phyloP scores from a whole-genome alignment of 805 yeast species.

The Candida awuae region DNA sequence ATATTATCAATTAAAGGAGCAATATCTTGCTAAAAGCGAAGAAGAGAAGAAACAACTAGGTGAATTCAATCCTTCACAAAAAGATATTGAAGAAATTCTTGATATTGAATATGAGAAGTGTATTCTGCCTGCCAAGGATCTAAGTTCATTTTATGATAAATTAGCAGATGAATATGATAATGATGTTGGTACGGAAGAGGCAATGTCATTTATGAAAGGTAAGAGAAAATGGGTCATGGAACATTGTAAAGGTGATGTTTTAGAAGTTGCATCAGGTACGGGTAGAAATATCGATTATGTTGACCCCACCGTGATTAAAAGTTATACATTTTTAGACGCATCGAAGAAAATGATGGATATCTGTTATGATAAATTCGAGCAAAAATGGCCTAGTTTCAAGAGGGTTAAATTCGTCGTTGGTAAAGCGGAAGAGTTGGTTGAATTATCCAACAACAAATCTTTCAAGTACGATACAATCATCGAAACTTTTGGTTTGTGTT shows the following conservation, averaged over 20 bases:
- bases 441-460: constrained; percentile 32
- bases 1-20: constrained; percentile 45
- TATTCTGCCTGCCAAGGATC: constrained; percentile 67
- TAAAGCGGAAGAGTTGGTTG: constrained; percentile 71
- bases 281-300: constrained; percentile 84
- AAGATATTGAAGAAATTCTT: constrained; percentile 25
- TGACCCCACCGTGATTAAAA: constrained; percentile 48
- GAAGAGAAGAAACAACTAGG: constrained; percentile 17
- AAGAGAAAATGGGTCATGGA: constrained; percentile 75
- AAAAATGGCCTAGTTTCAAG: constrained; percentile 54
- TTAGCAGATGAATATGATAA: constrained; percentile 77
- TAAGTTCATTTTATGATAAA: constrained; percentile 68
- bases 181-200: constrained; percentile 69
- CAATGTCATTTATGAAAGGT: constrained; percentile 49
- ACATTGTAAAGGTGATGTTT: constrained; percentile 76
- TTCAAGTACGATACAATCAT: constrained; percentile 81
- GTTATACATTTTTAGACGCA: constrained; percentile 81
- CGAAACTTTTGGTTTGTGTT: constrained; percentile 93
- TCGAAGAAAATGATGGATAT: constrained; percentile 80
- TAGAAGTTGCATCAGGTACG: constrained; percentile 94
- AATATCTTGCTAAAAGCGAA: constrained; percentile 19
- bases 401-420: constrained; percentile 87
- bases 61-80: constrained; percentile 30
- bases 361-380: constrained; percentile 64
- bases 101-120: constrained; percentile 28